A percentile compares a stretch with the other conserved stretches of the same genome.
Conservation (phyloP, 75 land plant species). For the Larix kaempferi region DNA sequence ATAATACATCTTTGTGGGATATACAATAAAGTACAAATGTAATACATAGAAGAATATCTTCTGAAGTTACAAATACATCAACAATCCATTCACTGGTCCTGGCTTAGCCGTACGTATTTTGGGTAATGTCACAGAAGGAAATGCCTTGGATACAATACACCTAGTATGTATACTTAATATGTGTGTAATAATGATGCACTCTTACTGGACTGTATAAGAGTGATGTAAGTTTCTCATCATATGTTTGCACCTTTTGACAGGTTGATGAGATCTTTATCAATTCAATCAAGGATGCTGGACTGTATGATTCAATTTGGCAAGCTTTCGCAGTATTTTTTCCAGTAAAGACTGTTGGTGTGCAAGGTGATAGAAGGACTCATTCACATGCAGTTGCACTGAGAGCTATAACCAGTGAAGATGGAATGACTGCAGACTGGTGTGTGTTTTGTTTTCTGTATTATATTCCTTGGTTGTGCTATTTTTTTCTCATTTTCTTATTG, state of each 20-base stretch:
- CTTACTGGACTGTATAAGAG: not conserved
- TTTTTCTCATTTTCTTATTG: too few relatives aligned
- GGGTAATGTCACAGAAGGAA: conserved; percentile 88
- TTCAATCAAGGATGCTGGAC: conserved; percentile 83
- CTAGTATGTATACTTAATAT: conserved; percentile 36
- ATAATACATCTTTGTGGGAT: too few relatives aligned
- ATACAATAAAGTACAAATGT: too few relatives aligned
- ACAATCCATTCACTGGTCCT: conserved; percentile 99
- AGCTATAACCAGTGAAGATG: conserved; percentile 97
- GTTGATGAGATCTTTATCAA: conserved; percentile 94
- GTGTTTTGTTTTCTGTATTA: not conserved
- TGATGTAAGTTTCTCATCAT: not conserved
- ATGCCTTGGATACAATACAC: conserved; percentile 77
- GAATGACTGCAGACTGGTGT: conserved; percentile 81
- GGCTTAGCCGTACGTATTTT: conserved; percentile 89
- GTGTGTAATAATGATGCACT: not conserved
- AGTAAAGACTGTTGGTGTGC: conserved; percentile 85
- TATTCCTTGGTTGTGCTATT: not conserved
- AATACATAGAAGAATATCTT: too few relatives aligned
- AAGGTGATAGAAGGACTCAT: conserved; percentile 95
- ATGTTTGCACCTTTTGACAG: conserved; percentile 24
- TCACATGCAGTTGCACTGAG: conserved; percentile 77
- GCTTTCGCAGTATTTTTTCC: conserved; percentile 90
- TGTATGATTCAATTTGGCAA: conserved; percentile 97
- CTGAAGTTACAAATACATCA: too few relatives aligned